Percentiles rank a stretch among this genome's conserved stretches.
phyloP scores from a whole-genome alignment of 2,329 filamentous ascomycete genomes.

The Venturia oleaginea region DNA sequence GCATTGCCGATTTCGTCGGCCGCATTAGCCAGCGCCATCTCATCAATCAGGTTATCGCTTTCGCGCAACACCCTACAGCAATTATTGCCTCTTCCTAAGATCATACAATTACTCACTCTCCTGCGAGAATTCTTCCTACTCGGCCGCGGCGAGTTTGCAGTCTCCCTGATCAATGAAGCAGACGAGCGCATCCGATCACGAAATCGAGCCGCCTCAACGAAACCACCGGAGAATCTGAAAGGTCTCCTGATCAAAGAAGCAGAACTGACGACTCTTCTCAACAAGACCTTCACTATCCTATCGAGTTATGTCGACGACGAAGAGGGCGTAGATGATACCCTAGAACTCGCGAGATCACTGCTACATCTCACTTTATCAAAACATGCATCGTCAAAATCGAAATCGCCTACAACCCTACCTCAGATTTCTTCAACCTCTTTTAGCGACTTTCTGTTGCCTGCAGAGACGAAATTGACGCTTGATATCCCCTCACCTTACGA shows the following conservation, averaged over 20 bases:
- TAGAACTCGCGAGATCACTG: slow-evolving; percentile 74
- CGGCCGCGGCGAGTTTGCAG: slow-evolving; percentile 81
- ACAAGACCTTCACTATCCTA: slow-evolving; percentile 69
- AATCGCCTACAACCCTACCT: slow-evolving; percentile 25
- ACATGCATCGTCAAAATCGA: slow-evolving; percentile 28
- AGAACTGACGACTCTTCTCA: slow-evolving; percentile 69
- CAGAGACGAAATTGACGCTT: slow-evolving; percentile 61
- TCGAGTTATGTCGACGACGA: slow-evolving; percentile 71
- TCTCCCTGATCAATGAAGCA: slow-evolving; percentile 75
- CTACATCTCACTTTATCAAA: slow-evolving; percentile 58
- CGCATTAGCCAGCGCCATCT: slow-evolving; percentile 62
- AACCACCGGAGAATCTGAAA: slow-evolving; percentile 42
- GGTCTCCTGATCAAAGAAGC: slow-evolving; percentile 72
- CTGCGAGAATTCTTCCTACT: slow-evolving; percentile 82
- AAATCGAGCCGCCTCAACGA: slow-evolving; percentile 38
- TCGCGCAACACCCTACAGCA: slow-evolving; percentile 78
- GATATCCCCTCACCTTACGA: slow-evolving; percentile 73
- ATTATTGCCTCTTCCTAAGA: slow-evolving; percentile 66
- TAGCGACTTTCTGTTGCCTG: slow-evolving; percentile 71
- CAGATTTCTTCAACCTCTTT: slow-evolving; percentile 50
- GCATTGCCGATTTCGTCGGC: slow-evolving; percentile 64
- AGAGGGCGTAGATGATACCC: slow-evolving; percentile 60
- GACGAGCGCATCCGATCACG: slow-evolving; percentile 69
- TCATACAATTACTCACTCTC: slow-evolving; percentile 67
- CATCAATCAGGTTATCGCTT: slow-evolving; percentile 67